phyloP scores from a whole-genome alignment of 768 basidiomycete genomes.

The Suillus occidentalis region DNA sequence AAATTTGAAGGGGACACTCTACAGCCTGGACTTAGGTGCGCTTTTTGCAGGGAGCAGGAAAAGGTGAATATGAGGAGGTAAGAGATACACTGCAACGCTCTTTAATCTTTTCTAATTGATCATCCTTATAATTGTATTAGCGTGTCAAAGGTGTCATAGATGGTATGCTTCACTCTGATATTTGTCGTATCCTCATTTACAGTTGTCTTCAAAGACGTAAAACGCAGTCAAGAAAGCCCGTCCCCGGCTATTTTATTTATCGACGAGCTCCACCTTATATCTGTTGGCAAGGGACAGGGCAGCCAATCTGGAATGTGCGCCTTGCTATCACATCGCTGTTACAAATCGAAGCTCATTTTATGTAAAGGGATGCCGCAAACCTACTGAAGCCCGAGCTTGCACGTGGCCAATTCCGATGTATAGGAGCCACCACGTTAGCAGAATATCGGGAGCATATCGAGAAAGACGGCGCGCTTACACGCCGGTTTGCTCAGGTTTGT shows the following conservation, averaged over 20 bases:
- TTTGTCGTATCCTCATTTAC: conserved; percentile 13
- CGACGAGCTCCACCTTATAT: conserved; percentile 13
- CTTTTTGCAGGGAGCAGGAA: conserved; percentile 13
- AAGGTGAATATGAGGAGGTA: conserved; percentile 14
- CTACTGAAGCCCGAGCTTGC: conserved; percentile 13
- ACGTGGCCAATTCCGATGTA: conserved; percentile 12
- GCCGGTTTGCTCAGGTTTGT: conserved; percentile 11
- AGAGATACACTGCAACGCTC: background rate
- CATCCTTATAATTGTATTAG: background rate
- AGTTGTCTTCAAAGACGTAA: conserved; percentile 34
- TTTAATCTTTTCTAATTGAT: background rate
- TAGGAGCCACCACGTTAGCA: conserved; percentile 10
- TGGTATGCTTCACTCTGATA: background rate
- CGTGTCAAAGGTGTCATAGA: conserved; percentile 13
- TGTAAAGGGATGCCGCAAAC: conserved; percentile 12
- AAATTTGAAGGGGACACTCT: conserved; percentile 9
- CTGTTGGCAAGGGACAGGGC: conserved; percentile 11
- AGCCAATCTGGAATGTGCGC: conserved; percentile 11
- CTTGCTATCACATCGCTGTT: background rate
- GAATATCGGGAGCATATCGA: conserved; percentile 14
- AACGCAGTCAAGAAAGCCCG: conserved; percentile 11
- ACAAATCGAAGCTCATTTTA: background rate
- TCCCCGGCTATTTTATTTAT: conserved; percentile 14
- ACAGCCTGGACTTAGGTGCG: conserved; percentile 10
- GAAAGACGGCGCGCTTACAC: conserved; percentile 13